Conservation (phyloP, 2,329 filamentous ascomycete species). For the Pezicula carpinea region DNA sequence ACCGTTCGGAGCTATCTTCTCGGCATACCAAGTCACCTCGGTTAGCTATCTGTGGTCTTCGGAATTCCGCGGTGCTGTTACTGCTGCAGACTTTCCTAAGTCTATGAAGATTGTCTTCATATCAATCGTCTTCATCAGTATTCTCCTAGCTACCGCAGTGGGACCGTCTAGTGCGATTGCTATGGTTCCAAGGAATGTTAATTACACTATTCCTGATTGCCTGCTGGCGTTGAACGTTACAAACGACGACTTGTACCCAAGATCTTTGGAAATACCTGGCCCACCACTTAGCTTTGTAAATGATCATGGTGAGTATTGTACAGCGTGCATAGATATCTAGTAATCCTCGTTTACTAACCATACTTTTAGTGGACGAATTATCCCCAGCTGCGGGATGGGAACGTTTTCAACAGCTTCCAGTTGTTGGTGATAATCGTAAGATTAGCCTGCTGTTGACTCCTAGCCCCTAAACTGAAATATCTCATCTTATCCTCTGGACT, state of each 20-base stretch:
- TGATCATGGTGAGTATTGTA: background rate
- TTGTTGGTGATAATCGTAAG: no score
- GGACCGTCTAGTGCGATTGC: background rate
- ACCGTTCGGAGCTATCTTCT: background rate
- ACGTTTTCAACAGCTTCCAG: background rate
- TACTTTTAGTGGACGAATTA: background rate
- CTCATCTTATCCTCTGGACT: no score
- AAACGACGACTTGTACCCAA: background rate
- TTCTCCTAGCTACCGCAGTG: background rate
- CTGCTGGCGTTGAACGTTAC: background rate
- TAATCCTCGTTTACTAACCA: no score
- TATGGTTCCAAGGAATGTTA: background rate
- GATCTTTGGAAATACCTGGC: background rate
- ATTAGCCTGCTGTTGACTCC: no score
- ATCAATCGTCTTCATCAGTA: background rate
- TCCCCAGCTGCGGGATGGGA: background rate
- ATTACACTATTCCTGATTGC: background rate
- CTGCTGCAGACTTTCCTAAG: background rate
- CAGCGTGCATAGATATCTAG: no score
- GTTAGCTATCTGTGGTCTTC: background rate
- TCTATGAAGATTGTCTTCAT: background rate
- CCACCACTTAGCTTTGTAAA: background rate
- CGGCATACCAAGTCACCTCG: background rate
- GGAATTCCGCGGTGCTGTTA: background rate
- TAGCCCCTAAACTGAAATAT: no score